Base-by-base conservation (phyloP, 306 rosid species). In the Inga oerstediana region DNA sequence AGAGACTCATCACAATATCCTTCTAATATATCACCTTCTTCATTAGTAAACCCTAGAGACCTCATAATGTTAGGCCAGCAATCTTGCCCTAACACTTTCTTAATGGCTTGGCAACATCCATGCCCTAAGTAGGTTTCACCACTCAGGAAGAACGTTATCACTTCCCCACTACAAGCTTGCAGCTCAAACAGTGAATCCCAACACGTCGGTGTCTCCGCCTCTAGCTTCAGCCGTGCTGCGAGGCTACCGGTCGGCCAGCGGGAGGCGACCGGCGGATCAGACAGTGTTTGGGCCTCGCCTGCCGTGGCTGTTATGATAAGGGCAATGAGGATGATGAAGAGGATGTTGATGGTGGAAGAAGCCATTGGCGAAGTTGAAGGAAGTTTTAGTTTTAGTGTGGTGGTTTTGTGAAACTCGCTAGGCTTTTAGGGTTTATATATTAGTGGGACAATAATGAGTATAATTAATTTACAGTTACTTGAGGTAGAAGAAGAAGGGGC, bases 51-150 rank as follows among this genome's bases (percentile, higher is more conserved):
- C 12, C 98, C 98, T 12, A 93, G 81, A 6, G 94, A 79, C 7
- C 79, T 41, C 44, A 92, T 75, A 78, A 93, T 68, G 39, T 88
- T 77, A 3, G 98, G 97, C 98, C 98, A 90, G 65, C 98, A 93
- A 15, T 90, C 88, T 22, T 76, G 93, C 4, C 80, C 87, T 66
- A 93, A 88, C 20, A 83, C 83, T 67, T 77, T 71, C 32, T 16
- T 37, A 37, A 90, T 86, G 68, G 94, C 92, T 15, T 78, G 74
- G 71, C 94, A 93, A 37, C 98, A 93, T 14, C 78, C 78, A 6
- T 81, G 84, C 2, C 97, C 93, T 74, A 93, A 68, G 78, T 86
- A 78, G 2, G 90, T 86, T 76, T 92, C 88, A 2, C 94, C 93
- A 20, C 87, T 91, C 8, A 90, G 43, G 65, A 92, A 90, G 84